These are phyloP conservation scores for Puccinia polysora DNA, from an alignment of 1,284 basidiomycete species.

Conservation along the genomic window DNA sequence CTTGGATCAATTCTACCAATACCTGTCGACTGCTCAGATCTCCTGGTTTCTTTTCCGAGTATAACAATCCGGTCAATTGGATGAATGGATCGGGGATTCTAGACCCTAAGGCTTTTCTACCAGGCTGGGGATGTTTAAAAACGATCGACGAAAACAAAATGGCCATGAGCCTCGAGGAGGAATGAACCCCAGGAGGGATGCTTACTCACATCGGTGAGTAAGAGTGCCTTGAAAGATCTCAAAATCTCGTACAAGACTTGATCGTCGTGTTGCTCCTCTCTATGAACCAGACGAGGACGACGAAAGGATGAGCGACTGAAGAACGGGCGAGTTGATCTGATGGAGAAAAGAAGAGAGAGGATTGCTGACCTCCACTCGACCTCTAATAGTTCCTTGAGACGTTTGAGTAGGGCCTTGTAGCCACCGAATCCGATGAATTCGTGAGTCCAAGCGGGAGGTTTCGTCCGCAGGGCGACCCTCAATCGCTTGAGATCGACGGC, in stretches of 20 bases:
- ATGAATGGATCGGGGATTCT: constrained; percentile 79
- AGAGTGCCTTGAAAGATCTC: constrained; percentile 86
- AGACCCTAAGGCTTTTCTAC: constrained; percentile 66
- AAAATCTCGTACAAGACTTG: constrained; percentile 85
- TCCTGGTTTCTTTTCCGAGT: constrained; percentile 95
- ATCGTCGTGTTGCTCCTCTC: constrained; percentile 97
- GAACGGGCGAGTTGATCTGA: constrained; percentile 5
- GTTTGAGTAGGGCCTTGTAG: constrained; percentile 72
- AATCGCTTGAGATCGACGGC: constrained; percentile 22
- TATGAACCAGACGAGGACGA: constrained; percentile 52
- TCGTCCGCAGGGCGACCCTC: constrained; percentile 43
- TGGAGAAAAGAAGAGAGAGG: constrained; percentile 11
- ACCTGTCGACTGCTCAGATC: constrained; percentile 83
- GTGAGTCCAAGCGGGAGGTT: constrained; percentile 70
- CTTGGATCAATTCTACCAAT: constrained; percentile 75
- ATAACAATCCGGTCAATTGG: constrained; percentile 75
- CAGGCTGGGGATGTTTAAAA: constrained; percentile 49
- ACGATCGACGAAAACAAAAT: no score
- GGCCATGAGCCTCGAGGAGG: no score
- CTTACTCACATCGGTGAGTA: constrained; percentile 79
- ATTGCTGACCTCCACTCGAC: constrained; percentile 83
- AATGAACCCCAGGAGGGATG: constrained; percentile 46
- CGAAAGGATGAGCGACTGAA: not conserved
- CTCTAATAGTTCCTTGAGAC: constrained; percentile 85
- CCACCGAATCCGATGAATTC: constrained; percentile 80